These are phyloP conservation scores for Pythium aquatile DNA, from an alignment of 352 stramenopile genomes.

Conservation along the genomic window DNA sequence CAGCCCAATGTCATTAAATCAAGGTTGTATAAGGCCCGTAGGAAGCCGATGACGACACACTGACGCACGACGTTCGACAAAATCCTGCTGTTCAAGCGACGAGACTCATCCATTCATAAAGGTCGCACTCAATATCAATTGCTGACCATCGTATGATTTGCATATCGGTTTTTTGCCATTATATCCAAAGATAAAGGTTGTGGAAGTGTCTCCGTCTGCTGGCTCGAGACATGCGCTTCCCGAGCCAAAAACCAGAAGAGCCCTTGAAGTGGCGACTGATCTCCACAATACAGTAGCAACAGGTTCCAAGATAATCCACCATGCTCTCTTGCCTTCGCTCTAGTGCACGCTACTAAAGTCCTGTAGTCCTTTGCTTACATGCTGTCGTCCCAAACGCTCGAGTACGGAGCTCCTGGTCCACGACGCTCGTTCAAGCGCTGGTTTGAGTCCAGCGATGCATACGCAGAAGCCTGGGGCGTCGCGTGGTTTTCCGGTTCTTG, in stretches of 20 bases:
- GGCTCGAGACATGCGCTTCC: neutral
- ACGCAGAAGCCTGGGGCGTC: neutral
- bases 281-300: no score
- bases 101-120: neutral
- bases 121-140: neutral
- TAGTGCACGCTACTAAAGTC: no score
- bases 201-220: neutral
- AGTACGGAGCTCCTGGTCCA: neutral
- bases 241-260: neutral
- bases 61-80: neutral
- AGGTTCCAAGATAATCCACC: neutral
- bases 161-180: no score
- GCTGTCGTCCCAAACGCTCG: neutral
- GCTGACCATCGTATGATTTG: no score
- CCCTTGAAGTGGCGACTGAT: neutral
- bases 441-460: neutral
- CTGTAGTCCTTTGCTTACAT: neutral
- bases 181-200: neutral
- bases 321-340: neutral
- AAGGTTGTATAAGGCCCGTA: neutral
- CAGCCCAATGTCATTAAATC: neutral
- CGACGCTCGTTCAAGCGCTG: neutral
- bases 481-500: neutral
- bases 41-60: neutral
- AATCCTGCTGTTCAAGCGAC: neutral